Evolutionary conservation across 768 basidiomycete genomes (phyloP), one percentile per base, ranked within the genome.

Genomic region (Pleurotus citrinopileatus): DNA sequence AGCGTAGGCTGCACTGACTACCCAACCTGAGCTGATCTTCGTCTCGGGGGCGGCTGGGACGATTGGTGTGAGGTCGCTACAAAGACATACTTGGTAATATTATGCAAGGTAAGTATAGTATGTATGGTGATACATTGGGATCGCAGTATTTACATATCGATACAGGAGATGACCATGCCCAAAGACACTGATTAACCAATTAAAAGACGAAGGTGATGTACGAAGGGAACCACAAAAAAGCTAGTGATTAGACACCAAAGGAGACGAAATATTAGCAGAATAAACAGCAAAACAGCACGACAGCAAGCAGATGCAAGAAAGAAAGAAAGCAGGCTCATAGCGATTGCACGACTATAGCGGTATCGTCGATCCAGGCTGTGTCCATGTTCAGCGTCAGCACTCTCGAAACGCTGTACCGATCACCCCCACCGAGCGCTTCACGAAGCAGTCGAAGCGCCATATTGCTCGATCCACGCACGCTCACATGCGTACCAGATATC

Each of bases 281-380:
- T 51, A 27, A 37, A 51, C 19, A 46, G 34, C 36, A 29, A 28
- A n/a, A n/a, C n/a, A n/a, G n/a, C 4, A 52, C 32, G 40, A 17
- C 17, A 53, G 55, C 23, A 25, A 29, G 42, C 42, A 25, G 50
- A 1, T 29, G 13, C 4, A 38, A 23, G 28, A 46, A 42, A 25
- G 15, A 6, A 53, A 45, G 53, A 34, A 23, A 54, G 26, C 10
- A 26, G 9, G 27, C 25, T 76, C 65, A 84, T 29, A 85, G 65
- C 37, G 76, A 78, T 56, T 83, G 82, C 53, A 87, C 84, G 53
- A 87, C 73, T 54, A 87, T 79, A 7, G 83, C 73, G 7, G 85
- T 81, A 64, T 87, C 86, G 57, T 87, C 86, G 56, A 87, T 73
- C 84, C 86, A 87, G 15, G 81, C 76, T 37, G 69, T 70, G 53